Evolutionary conservation across 768 basidiomycete species (phyloP).

Genomic region (Amanita polypyramis): DNA sequence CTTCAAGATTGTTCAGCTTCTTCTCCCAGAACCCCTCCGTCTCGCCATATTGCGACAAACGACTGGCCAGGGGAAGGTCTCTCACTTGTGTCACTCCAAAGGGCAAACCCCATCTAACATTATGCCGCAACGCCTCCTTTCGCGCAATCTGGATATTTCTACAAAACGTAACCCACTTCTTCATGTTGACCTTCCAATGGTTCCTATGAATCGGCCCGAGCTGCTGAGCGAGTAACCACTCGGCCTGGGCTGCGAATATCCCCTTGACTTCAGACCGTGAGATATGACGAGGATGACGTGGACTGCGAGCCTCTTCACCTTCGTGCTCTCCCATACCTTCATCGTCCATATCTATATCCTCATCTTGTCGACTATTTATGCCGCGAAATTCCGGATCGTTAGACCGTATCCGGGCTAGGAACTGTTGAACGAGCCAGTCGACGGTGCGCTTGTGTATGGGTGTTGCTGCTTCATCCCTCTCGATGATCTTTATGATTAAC

Average conservation of each 20-base stretch:
- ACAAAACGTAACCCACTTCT: constrained; percentile 39
- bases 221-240: constrained; percentile 49
- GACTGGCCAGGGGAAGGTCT: constrained; percentile 7
- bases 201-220: constrained; percentile 16
- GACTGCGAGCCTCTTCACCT: constrained; percentile 6
- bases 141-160: constrained; percentile 19
- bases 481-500: constrained; percentile 34
- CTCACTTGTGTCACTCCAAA: constrained; percentile 12
- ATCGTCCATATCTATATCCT: constrained; percentile 19
- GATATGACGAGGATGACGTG: constrained; percentile 31
- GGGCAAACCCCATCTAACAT: constrained; percentile 23
- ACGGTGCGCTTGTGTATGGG: constrained; percentile 30
- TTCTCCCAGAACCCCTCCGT: background rate
- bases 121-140: constrained; percentile 17
- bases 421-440: constrained; percentile 33
- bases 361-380: background rate
- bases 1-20: background rate
- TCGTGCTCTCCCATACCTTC: constrained; percentile 20
- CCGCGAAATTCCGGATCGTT: constrained; percentile 12
- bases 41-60: background rate
- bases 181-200: constrained; percentile 27
- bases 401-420: constrained; percentile 24
- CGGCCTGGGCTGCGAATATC: constrained; percentile 42
- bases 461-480: constrained; percentile 21
- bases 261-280: constrained; percentile 40